Evolutionary conservation across 2,329 filamentous ascomycete genomes (phyloP).

Genomic region (Apiospora koreana): DNA sequence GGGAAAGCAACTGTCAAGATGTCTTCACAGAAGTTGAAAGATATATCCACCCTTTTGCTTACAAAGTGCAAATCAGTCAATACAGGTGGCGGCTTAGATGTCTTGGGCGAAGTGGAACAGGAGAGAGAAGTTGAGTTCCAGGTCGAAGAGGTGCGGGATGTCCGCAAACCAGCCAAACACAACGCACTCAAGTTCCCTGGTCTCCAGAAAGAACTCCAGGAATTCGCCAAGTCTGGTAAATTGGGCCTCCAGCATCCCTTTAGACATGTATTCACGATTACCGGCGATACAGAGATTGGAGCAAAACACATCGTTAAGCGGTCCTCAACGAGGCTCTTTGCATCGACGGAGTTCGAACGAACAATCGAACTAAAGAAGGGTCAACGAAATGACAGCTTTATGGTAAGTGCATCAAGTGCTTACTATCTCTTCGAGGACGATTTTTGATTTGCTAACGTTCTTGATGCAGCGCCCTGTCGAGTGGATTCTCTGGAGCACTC

Average conservation of each 20-base stretch:
- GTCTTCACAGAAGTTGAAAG: slow-evolving; percentile 43
- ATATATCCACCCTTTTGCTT: slow-evolving; percentile 39
- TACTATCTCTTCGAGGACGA: background rate
- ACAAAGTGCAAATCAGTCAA: slow-evolving; percentile 25
- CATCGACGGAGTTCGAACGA: background rate
- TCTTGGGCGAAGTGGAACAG: slow-evolving; percentile 43
- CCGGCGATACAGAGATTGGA: background rate
- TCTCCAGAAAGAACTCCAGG: background rate
- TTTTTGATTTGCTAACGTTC: background rate
- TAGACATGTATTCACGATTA: background rate
- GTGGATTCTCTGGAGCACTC: slow-evolving; percentile 60
- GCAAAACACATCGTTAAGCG: background rate
- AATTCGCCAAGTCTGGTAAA: background rate
- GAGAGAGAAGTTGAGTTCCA: slow-evolving; percentile 63
- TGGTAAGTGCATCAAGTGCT: slow-evolving; percentile 3
- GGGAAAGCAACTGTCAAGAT: background rate
- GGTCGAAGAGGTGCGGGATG: slow-evolving; percentile 57
- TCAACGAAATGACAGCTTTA: background rate
- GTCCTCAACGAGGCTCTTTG: background rate
- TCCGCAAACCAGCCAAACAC: slow-evolving; percentile 46
- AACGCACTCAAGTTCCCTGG: slow-evolving; percentile 22
- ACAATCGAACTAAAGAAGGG: background rate
- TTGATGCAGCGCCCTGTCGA: slow-evolving; percentile 48
- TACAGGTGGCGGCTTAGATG: background rate
- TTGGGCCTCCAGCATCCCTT: background rate